These are phyloP conservation scores for Kondoa subrosea DNA, from an alignment of 768 basidiomycete species.

Conservation along the genomic window DNA sequence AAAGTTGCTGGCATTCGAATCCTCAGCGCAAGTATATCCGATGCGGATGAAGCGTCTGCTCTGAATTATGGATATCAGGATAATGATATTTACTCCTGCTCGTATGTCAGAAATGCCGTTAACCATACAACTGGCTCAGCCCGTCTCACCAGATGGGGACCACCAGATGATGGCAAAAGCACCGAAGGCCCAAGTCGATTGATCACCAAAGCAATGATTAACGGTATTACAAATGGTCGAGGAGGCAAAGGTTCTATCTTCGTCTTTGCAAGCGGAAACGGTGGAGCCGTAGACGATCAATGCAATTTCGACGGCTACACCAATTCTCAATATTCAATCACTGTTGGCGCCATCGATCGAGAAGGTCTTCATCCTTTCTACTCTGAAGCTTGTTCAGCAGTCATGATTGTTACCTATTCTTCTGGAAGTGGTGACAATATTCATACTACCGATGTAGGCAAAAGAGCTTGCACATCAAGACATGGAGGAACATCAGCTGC, in stretches of 20 bases:
- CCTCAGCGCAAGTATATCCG: conserved; percentile 81
- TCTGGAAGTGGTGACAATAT: conserved; percentile 88
- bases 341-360: conserved; percentile 84
- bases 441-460: conserved; percentile 82
- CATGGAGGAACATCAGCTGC: conserved; percentile 98
- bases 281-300: conserved; percentile 75
- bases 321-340: conserved; percentile 89
- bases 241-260: conserved; percentile 79
- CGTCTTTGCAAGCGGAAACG: conserved; percentile 95
- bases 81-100: conserved; percentile 84
- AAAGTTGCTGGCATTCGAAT: conserved; percentile 90
- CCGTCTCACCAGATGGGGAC: conserved; percentile 52
- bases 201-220: conserved; percentile 82
- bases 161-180: conserved; percentile 77
- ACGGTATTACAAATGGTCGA: conserved; percentile 80
- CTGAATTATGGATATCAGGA: conserved; percentile 87
- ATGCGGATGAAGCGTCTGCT: conserved; percentile 84
- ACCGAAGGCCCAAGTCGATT: conserved; percentile 90
- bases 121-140: neutral
- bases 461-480: conserved; percentile 55
- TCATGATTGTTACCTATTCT: conserved; percentile 88
- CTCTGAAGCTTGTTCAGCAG: conserved; percentile 92
- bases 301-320: conserved; percentile 99
- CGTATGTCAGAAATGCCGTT: conserved; percentile 26
- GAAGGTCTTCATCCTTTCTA: conserved; percentile 91